Evolutionary conservation across 1,284 basidiomycete species (phyloP).

Genomic region (Rhodotorula sp.): DNA sequence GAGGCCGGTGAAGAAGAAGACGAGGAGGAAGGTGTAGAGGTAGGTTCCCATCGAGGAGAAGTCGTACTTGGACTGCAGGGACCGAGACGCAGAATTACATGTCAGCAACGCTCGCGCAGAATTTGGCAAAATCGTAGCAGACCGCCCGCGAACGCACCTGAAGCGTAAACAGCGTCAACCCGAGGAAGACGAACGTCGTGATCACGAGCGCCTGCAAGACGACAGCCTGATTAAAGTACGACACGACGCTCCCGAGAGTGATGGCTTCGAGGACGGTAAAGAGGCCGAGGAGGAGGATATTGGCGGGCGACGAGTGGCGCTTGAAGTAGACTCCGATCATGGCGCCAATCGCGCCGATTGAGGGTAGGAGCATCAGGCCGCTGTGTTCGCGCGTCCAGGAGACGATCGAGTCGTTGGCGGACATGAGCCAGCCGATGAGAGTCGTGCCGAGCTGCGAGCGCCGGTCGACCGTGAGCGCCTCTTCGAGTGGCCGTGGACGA

Average conservation of each 20-base stretch:
- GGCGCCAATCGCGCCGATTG: constrained; percentile 43
- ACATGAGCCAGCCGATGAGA: constrained; percentile 32
- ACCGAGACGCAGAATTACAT: not conserved
- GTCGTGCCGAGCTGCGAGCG: constrained; percentile 17
- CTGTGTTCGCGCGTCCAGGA: constrained; percentile 29
- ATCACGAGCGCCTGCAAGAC: constrained; percentile 85
- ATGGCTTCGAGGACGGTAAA: constrained; percentile 79
- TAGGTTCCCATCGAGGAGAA: constrained; percentile 80
- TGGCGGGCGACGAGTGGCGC: constrained; percentile 68
- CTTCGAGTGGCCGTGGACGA: too few relatives aligned
- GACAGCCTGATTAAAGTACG: constrained; percentile 70
- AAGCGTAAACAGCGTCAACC: constrained; percentile 74
- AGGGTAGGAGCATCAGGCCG: constrained; percentile 29
- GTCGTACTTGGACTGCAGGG: constrained; percentile 63
- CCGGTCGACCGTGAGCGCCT: too few relatives aligned
- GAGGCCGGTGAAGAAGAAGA: constrained; percentile 66
- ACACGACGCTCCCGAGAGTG: constrained; percentile 71
- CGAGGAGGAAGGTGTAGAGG: constrained; percentile 73
- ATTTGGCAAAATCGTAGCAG: too few relatives aligned
- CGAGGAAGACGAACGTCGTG: constrained; percentile 81
- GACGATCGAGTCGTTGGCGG: constrained; percentile 9
- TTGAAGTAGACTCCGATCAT: constrained; percentile 81
- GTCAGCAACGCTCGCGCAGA: not conserved
- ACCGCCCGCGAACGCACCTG: constrained; percentile 5
- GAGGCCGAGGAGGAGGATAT: constrained; percentile 70